A percentile compares a stretch with the other conserved stretches of the same genome.
Conservation (phyloP, 1,284 basidiomycete species). For the Pseudozyma hubeiensis region DNA sequence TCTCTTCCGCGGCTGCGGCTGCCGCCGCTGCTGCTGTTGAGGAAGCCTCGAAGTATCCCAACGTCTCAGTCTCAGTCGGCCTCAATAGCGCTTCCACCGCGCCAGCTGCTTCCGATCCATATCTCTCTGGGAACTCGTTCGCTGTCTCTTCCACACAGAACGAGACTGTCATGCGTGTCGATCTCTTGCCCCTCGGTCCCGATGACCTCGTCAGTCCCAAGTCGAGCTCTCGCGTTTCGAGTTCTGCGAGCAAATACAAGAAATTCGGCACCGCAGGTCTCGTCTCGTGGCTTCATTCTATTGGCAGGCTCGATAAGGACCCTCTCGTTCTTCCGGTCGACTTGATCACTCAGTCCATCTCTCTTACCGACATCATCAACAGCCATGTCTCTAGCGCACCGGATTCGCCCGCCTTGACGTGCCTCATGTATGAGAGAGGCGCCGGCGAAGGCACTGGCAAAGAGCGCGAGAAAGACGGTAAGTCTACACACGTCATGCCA, state of each 20-base stretch:
- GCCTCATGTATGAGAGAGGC: conserved; percentile 62
- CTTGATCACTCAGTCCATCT: conserved; percentile 58
- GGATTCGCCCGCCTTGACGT: conserved; percentile 52
- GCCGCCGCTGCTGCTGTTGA: conserved; percentile 40
- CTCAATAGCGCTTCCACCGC: conserved; percentile 35
- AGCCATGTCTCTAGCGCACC: conserved; percentile 48
- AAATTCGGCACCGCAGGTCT: conserved; percentile 64
- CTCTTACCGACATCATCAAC: conserved; percentile 56
- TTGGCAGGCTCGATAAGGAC: conserved; percentile 62
- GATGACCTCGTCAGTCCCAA: conserved; percentile 33
- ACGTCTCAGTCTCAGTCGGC: conserved; percentile 54
- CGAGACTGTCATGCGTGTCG: conserved; percentile 54
- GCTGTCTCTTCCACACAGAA: conserved; percentile 36
- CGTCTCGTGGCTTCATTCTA: conserved; percentile 64
- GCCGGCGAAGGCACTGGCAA: conserved; percentile 63
- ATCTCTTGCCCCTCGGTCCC: conserved; percentile 62
- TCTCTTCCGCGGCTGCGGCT: conserved; percentile 35
- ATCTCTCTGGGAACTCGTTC: conserved; percentile 35
- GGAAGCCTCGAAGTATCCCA: conserved; percentile 43
- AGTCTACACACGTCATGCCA: background rate
- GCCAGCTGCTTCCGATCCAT: conserved; percentile 22
- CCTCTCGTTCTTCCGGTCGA: conserved; percentile 67
- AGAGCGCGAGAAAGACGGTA: conserved; percentile 65
- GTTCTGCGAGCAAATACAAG: conserved; percentile 36
- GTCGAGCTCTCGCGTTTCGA: conserved; percentile 17